These are phyloP conservation scores for Mortierella claussenii DNA, from an alignment of 192 early-diverging fungal species.

Conservation along the genomic window DNA sequence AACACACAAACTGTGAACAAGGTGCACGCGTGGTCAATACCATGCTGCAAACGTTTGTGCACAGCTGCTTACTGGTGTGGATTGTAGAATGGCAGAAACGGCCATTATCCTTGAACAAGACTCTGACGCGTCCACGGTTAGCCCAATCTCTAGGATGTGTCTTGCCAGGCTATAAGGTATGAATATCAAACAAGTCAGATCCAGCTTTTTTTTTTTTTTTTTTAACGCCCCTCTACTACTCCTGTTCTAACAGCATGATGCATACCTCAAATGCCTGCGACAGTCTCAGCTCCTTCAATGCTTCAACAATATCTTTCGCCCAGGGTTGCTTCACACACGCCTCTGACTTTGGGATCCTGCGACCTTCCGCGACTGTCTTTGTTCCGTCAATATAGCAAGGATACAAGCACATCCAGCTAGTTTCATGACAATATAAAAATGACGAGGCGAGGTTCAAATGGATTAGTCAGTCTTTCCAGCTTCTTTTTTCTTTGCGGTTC, in stretches of 20 bases:
- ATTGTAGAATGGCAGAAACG: constrained; percentile 58
- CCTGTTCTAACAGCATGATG: too few species aligned
- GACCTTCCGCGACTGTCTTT: constrained; percentile 68
- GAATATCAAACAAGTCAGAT: too few species aligned
- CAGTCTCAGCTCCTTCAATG: constrained; percentile 67
- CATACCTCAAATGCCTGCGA: constrained; percentile 73
- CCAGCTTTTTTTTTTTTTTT: too few species aligned
- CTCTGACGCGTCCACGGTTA: constrained; percentile 74
- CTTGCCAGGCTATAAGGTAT: constrained; percentile 56
- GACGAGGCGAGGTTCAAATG: too few species aligned
- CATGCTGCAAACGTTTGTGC: too few species aligned
- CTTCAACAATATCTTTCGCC: constrained; percentile 71
- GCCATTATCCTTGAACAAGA: constrained; percentile 64
- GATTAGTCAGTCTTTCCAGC: too few species aligned
- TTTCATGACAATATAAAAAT: too few species aligned
- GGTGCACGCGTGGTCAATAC: too few species aligned
- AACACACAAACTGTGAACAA: too few species aligned
- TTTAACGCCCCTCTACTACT: too few species aligned
- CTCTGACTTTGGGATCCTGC: constrained; percentile 62
- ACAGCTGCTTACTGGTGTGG: constrained; percentile 66
- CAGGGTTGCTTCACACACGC: constrained; percentile 67
- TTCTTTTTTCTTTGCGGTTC: background rate
- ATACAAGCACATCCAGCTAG: constrained; percentile 78
- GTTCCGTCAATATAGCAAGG: constrained; percentile 76
- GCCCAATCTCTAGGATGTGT: constrained; percentile 77